Conservation (phyloP, 2,329 filamentous ascomycete genomes). For the Aspergillus sp. region DNA sequence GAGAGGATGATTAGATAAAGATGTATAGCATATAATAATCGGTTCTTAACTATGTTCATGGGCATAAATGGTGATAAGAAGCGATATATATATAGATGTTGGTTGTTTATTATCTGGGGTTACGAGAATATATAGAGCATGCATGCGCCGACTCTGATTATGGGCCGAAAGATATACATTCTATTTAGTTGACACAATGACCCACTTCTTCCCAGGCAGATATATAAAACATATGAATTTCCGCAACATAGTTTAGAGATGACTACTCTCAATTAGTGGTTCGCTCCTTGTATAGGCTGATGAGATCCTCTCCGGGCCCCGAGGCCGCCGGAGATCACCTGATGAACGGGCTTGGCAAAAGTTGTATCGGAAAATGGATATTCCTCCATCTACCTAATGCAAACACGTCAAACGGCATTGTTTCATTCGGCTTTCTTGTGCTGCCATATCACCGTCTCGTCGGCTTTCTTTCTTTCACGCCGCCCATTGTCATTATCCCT, state of each 20-base stretch:
- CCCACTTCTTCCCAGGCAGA: not conserved
- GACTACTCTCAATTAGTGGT: not conserved
- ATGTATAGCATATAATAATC: not conserved
- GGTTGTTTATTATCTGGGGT: not conserved
- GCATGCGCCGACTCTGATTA: not conserved
- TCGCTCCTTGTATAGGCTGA: not conserved
- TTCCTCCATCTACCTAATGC: not conserved
- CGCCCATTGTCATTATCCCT: not conserved
- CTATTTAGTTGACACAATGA: not conserved
- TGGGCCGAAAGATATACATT: not conserved
- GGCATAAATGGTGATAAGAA: not conserved
- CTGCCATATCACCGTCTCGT: not conserved
- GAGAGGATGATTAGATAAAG: not conserved
- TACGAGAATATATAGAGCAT: not conserved
- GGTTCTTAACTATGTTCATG: not conserved
- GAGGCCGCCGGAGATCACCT: not conserved
- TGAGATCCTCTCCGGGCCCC: not conserved
- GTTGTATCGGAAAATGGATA: not conserved
- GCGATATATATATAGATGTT: not conserved
- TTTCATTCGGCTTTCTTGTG: not conserved
- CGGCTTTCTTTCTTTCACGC: not conserved
- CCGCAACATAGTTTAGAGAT: not conserved
- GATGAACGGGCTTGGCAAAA: not conserved
- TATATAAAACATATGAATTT: not conserved
- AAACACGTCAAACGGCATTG: not conserved